Conservation (phyloP, 176 grass and related monocot genomes). For the Carex scoparia region DNA sequence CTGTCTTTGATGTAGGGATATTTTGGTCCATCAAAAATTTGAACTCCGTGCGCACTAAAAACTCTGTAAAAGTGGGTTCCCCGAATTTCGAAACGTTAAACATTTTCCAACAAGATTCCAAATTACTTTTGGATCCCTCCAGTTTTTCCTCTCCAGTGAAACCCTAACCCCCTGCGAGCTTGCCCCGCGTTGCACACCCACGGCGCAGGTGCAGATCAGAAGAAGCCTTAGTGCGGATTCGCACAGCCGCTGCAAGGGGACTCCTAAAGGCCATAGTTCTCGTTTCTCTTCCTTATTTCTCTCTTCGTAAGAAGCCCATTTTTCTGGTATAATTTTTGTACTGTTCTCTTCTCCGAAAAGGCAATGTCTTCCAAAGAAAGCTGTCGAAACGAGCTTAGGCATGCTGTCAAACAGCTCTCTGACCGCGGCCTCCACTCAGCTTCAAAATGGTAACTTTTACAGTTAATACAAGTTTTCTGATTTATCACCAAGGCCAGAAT, state of each 20-base stretch:
- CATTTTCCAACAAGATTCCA: not conserved
- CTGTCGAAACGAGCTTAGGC: slow-evolving; percentile 79
- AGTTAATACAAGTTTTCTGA: not conserved
- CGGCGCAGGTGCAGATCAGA: not conserved
- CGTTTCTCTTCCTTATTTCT: slow-evolving; percentile 18
- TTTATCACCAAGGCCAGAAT: not conserved
- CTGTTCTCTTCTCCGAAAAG: not conserved
- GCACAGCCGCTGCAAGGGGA: not conserved
- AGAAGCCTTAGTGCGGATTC: not conserved
- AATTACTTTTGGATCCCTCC: not conserved
- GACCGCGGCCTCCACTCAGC: slow-evolving; percentile 88
- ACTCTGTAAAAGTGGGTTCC: too few relatives aligned
- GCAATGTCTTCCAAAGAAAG: slow-evolving; percentile 63
- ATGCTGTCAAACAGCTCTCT: slow-evolving; percentile 62
- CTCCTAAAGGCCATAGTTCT: not conserved
- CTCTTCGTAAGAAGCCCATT: slow-evolving; percentile 12
- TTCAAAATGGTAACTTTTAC: slow-evolving; percentile 68
- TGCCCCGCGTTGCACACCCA: not conserved
- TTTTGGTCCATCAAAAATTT: too few relatives aligned
- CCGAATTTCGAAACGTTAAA: not conserved
- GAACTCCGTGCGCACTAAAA: too few relatives aligned
- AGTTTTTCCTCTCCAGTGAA: not conserved
- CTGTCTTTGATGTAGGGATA: too few relatives aligned
- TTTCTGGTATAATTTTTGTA: not conserved
- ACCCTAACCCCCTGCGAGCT: not conserved